Base-by-base conservation (phyloP, 495 filamentous ascomycete species). In the Penicillium manginii region DNA sequence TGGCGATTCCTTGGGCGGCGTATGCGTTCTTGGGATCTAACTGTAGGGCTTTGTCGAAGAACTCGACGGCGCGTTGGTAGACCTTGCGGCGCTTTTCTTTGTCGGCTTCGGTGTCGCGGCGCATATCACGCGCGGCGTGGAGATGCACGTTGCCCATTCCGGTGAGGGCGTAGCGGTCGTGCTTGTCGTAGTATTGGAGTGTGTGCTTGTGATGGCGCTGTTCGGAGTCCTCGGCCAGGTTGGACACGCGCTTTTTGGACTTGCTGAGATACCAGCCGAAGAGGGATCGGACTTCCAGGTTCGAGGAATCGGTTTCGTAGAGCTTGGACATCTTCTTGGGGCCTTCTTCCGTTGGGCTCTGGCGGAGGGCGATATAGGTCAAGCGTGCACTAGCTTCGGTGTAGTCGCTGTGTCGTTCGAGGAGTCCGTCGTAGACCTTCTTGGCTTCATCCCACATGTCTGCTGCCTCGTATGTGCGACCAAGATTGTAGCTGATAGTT, bases 141-240 rank as follows among this genome's bases (percentile, higher is more conserved):
- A 97, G 82, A 65, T 93, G 89, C 49, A 98, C 73, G 73, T 98
- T 98, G 18, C 94, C 94, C 94, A 98, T 98, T 6, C 90, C 93
- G 11, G 92, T 91, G 32, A 98, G 78, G 4, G 94, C 88, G 71
- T 98, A 98, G 14, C 91, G 86, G 65, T 98, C 94, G 69, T 98
- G 94, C 79, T 98, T 98, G 73, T 98, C 92, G 70, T 91, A 88
- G 61, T 92, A 83, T 69, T 97, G 92, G 17, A 98, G 80, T 1
- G 92, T 96, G 67, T 98, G 92, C 75, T 98, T 98, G 79, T 93
- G 93, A 68, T 97, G 92, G 5, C 92, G 85, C 62, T 96, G 86
- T 71, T 98, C 94, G 22, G 83, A 87, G 62, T 98, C 94, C 57
- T 98, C 96, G 12, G 85, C 86, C 50, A 97, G 81, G 66, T 96